Percentiles rank a stretch among this genome's conserved stretches.
Evolutionary conservation across 495 filamentous ascomycete genomes (phyloP).

Genomic region (Daldinia caldariorum): DNA sequence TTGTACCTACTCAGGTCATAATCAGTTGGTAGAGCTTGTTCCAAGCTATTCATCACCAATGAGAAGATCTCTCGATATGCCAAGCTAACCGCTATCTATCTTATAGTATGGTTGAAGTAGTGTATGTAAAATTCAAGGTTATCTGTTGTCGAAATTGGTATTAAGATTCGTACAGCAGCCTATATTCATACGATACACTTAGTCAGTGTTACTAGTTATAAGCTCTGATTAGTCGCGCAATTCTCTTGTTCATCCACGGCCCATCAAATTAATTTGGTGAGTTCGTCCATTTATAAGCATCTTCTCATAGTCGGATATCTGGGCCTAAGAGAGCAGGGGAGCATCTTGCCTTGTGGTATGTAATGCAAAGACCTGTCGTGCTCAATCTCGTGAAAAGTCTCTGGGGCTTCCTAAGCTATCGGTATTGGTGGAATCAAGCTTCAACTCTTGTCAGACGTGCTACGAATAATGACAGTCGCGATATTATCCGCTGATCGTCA

Average conservation of each 20-base stretch:
- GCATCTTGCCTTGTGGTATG: conserved; percentile 3
- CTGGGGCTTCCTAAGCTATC: neutral
- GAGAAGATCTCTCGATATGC: conserved; percentile 7
- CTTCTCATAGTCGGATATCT: neutral
- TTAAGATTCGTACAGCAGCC: conserved; percentile 6
- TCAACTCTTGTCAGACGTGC: neutral
- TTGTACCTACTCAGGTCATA: neutral
- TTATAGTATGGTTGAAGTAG: neutral
- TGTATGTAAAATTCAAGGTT: neutral
- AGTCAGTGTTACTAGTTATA: neutral
- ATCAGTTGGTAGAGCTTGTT: conserved; percentile 10
- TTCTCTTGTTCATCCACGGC: neutral
- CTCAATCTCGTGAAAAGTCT: neutral
- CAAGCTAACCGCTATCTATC: neutral
- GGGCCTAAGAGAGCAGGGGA: neutral
- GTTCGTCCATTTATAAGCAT: neutral
- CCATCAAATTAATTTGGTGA: neutral
- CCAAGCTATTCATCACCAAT: conserved; percentile 21
- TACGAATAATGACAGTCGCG: neutral
- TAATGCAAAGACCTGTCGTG: conserved; percentile 5
- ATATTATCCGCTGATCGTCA: conserved; percentile 1
- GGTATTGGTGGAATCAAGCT: neutral
- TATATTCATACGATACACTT: neutral
- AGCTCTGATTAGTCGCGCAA: neutral
- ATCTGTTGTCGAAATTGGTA: neutral